phyloP scores from a whole-genome alignment of 768 basidiomycete species.

The Lactarius psammicola region DNA sequence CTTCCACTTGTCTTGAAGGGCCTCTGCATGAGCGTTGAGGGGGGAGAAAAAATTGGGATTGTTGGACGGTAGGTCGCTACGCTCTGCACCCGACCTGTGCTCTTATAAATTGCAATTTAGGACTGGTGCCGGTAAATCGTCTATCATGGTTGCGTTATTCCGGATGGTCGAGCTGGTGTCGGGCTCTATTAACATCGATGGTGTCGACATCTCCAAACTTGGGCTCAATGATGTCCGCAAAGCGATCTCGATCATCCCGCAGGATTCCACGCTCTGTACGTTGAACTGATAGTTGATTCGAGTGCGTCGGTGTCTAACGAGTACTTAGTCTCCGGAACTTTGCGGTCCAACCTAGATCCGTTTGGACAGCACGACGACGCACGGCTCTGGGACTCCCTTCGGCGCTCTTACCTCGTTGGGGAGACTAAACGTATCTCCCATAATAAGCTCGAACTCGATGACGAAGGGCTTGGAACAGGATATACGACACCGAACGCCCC shows the following conservation, averaged over 20 bases:
- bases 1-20: slow-evolving; percentile 88
- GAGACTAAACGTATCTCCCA: slow-evolving; percentile 34
- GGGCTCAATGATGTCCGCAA: slow-evolving; percentile 73
- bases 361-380: slow-evolving; percentile 80
- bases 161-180: slow-evolving; percentile 77
- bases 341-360: slow-evolving; percentile 87
- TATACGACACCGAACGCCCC: slow-evolving; percentile 7
- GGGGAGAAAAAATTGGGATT: slow-evolving; percentile 90
- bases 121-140: slow-evolving; percentile 88
- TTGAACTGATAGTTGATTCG: slow-evolving; percentile 39
- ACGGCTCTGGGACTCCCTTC: slow-evolving; percentile 85
- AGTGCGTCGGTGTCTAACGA: slow-evolving; percentile 17
- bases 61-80: slow-evolving; percentile 55
- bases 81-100: slow-evolving; percentile 5
- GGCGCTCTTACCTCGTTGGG: slow-evolving; percentile 79
- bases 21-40: slow-evolving; percentile 62
- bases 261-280: slow-evolving; percentile 53
- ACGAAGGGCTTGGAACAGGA: slow-evolving; percentile 38
- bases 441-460: slow-evolving; percentile 33
- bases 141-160: slow-evolving; percentile 85
- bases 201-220: slow-evolving; percentile 73
- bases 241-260: slow-evolving; percentile 76
- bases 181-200: slow-evolving; percentile 78
- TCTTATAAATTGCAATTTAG: slow-evolving; percentile 26
- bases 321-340: slow-evolving; percentile 65